phyloP scores from a whole-genome alignment of 805 yeast genomes.

The Pichia insulana region DNA sequence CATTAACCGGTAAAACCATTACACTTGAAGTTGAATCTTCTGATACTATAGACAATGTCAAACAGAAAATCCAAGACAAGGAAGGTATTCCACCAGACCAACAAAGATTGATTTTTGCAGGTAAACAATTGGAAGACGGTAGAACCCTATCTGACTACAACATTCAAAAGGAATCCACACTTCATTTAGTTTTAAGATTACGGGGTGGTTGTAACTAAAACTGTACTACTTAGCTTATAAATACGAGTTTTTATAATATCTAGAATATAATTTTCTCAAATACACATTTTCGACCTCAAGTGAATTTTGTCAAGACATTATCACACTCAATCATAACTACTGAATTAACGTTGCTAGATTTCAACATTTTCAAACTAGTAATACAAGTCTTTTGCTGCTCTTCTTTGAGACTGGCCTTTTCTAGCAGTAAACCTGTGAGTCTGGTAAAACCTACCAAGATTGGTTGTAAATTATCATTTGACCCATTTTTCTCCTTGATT shows the following conservation, averaged over 20 bases:
- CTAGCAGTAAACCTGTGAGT: conserved; percentile 12
- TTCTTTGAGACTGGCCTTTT: neutral
- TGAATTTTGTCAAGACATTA: conserved; percentile 10
- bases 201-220: conserved; percentile 70
- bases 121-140: conserved; percentile 95
- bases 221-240: conserved; percentile 29
- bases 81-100: conserved; percentile 98
- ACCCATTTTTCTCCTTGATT: conserved; percentile 12
- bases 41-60: conserved; percentile 95
- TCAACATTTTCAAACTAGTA: conserved; percentile 20
- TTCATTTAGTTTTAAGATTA: conserved; percentile 93
- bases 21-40: conserved; percentile 97
- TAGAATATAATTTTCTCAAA: neutral
- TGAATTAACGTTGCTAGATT: conserved; percentile 35
- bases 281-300: no score
- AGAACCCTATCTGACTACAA: conserved; percentile 96
- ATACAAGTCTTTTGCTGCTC: conserved; percentile 43
- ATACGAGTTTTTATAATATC: neutral
- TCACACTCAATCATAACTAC: conserved; percentile 35
- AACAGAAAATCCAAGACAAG: conserved; percentile 93
- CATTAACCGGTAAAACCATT: conserved; percentile 54
- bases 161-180: conserved; percentile 95
- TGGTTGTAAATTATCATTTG: conserved; percentile 35
- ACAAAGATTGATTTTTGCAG: conserved; percentile 95
- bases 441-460: conserved; percentile 44